Base-by-base conservation (phyloP, 139 green algal species). In the Coelastrella sp. region DNA sequence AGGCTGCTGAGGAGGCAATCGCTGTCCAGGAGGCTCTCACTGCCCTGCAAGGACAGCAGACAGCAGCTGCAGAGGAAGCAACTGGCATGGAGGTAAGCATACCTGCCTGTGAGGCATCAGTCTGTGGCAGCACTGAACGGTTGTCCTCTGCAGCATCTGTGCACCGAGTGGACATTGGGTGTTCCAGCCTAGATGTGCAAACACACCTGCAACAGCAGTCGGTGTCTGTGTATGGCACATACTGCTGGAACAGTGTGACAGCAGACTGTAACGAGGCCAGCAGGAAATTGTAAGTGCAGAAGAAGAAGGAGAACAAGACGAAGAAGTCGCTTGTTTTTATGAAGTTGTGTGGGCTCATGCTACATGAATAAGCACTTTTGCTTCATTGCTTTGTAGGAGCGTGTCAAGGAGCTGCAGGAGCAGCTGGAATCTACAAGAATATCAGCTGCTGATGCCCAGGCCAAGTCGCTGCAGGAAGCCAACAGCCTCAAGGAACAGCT, bases 401-500 rank as follows among this genome's bases (percentile, higher is more conserved):
- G 68, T n/a, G 6, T 23, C 5, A 23, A 22, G 7, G 80, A 86
- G 59, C 20, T 86, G 59, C 59, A 56, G 7, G 23, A 17, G 47
- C 80, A 86, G 80, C 80, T 86, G 59, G 80, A 86, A 20, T 19
- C 59, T 13, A n/a, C n/a, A 4, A 56, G 74, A 10, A n/a, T 20
- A 64, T 20, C 80, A 60, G 59, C 80, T 58, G 80, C n/a, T 19
- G 64, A 86, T 59, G 80, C 60, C 20, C 57, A 64, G 22, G 59
- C 54, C 2, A 86, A 86, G 59, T 19, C 80, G 11, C 20, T 71
- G 19, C 58, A 74, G n/a, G 80, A 86, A 17, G 65, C 58, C 22
- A 71, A 86, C 20, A 57, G 64, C 58, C 22, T 86, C 20, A 86
- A 86, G 59, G 58, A 86, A 59, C 80, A 74, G n/a, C 80, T 86